These are phyloP conservation scores for Microcera coccophila DNA, from an alignment of 2,329 filamentous ascomycete genomes.

Conservation along the genomic window DNA sequence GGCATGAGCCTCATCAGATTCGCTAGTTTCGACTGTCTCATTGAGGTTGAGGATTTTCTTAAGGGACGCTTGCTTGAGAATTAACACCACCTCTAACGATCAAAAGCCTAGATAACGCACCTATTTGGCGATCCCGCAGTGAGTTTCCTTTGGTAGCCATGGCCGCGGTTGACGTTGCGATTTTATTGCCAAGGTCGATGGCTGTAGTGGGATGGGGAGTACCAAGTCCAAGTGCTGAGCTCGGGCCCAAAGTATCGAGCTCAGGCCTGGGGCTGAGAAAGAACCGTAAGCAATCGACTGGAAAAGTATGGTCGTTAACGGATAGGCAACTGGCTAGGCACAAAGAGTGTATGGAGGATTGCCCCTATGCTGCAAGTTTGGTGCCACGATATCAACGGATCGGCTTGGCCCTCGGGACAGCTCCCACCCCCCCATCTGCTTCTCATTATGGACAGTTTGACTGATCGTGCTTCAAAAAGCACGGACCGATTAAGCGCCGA, in stretches of 20 bases:
- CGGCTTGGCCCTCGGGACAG: constrained; percentile 15
- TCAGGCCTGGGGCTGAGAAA: too few relatives aligned
- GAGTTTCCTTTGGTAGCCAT: constrained; percentile 47
- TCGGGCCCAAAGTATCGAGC: too few relatives aligned
- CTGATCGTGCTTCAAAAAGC: constrained; percentile 14
- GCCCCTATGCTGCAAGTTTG: constrained; percentile 22
- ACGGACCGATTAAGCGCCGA: constrained; percentile 28
- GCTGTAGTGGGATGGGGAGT: constrained; percentile 19
- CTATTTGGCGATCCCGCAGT: constrained; percentile 50
- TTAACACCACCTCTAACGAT: constrained; percentile 5
- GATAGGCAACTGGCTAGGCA: too few relatives aligned
- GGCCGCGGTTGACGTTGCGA: constrained; percentile 25
- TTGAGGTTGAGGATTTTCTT: constrained; percentile 96
- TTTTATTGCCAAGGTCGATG: constrained; percentile 11
- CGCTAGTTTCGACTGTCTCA: constrained; percentile 59
- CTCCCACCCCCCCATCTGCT: constrained; percentile 9
- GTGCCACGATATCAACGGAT: constrained; percentile 25
- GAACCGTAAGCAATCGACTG: too few relatives aligned
- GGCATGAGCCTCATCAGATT: constrained; percentile 59
- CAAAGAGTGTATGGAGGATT: too few relatives aligned
- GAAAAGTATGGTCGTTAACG: too few relatives aligned
- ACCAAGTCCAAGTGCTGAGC: too few relatives aligned
- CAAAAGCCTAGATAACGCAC: constrained; percentile 24
- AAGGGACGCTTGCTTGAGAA: constrained; percentile 64
- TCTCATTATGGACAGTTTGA: neutral